These are phyloP conservation scores for Cercospora berteroae DNA, from an alignment of 2,329 filamentous ascomycete genomes.

Conservation along the genomic window DNA sequence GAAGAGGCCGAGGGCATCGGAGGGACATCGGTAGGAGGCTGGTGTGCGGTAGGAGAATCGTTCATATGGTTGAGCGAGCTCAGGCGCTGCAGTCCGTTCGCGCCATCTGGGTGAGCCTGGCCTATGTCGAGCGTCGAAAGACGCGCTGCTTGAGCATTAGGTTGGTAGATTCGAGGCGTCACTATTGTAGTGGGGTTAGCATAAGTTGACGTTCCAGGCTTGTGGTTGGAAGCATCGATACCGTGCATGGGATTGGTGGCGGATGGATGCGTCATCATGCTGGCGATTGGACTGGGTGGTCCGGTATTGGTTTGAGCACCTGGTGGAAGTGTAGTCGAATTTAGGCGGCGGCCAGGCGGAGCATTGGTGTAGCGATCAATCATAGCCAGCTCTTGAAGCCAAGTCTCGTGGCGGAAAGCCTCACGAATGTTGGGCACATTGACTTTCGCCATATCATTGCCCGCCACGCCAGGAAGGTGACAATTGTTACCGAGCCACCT, in stretches of 20 bases:
- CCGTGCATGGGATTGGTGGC: constrained; percentile 34
- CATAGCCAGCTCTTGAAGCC: constrained; percentile 81
- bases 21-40: constrained; percentile 6
- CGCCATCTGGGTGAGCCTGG: constrained; percentile 29
- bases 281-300: constrained; percentile 40
- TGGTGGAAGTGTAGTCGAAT: constrained; percentile 33
- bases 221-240: constrained; percentile 26
- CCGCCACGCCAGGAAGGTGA: constrained; percentile 71
- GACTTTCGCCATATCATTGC: constrained; percentile 92
- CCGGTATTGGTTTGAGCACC: constrained; percentile 21
- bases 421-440: constrained; percentile 93
- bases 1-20: constrained; percentile 9
- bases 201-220: constrained; percentile 12
- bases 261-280: constrained; percentile 44
- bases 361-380: constrained; percentile 44
- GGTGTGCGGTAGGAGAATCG: constrained; percentile 19
- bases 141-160: constrained; percentile 41
- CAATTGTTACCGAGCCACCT: constrained; percentile 85
- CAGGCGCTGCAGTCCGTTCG: constrained; percentile 12
- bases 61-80: constrained; percentile 8
- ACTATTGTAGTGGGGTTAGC: constrained; percentile 32
- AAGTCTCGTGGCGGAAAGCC: constrained; percentile 82
- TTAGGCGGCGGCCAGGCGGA: constrained; percentile 23
- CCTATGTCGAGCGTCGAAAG: constrained; percentile 35
- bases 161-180: constrained; percentile 30